phyloP scores from a whole-genome alignment of 116 monocot genomes.

The Iris pallida region DNA sequence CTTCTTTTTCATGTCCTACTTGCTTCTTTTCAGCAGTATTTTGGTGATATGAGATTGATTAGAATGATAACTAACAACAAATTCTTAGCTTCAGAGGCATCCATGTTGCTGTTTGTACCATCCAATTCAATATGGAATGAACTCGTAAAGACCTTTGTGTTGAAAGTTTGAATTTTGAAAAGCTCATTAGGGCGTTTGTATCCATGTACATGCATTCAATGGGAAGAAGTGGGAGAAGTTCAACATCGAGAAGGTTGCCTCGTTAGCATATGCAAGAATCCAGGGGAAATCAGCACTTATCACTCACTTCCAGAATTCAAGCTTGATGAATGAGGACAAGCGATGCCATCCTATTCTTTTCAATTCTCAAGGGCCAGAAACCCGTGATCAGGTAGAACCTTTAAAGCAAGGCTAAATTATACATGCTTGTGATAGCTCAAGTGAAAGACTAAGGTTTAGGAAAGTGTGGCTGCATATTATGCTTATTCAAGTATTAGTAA shows the following conservation, averaged over 20 bases:
- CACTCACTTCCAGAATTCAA: conserved; percentile 94
- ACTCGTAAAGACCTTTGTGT: not conserved
- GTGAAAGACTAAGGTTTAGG: no score
- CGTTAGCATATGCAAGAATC: conserved; percentile 91
- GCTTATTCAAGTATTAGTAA: no score
- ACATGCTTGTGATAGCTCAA: no score
- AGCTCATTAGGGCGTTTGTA: not conserved
- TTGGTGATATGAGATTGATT: no score
- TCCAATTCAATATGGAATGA: no score
- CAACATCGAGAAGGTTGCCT: conserved; percentile 98
- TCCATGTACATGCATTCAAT: conserved; percentile 60
- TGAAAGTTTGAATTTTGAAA: not conserved
- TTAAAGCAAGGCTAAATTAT: no score
- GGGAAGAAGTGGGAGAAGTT: conserved; percentile 99
- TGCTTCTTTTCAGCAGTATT: no score
- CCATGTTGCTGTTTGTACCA: no score
- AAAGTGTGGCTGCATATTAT: no score
- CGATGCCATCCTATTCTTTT: conserved; percentile 91
- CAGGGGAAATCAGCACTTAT: conserved; percentile 83
- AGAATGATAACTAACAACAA: not conserved
- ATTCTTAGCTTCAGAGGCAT: no score
- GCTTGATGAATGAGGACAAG: conserved; percentile 99
- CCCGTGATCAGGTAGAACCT: conserved; percentile 57
- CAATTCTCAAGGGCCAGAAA: conserved; percentile 56
- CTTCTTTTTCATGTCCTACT: not conserved